A percentile compares a stretch with the other conserved stretches of the same genome.
Conservation (phyloP, 1,139 yeast species). For the Saccharomyces hybrid region DNA sequence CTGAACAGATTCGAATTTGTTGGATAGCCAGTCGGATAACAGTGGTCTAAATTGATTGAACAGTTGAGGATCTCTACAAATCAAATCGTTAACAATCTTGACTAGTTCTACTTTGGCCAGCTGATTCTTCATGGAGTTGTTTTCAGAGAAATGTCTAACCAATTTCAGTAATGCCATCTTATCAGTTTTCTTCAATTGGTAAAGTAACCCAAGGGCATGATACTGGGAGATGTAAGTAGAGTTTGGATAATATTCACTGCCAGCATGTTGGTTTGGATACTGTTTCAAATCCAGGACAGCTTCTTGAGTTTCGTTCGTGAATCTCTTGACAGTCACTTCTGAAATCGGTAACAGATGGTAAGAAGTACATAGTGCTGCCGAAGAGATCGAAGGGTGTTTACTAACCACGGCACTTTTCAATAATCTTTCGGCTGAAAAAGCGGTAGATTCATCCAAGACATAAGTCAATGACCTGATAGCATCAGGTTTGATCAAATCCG, state of each 20-base stretch:
- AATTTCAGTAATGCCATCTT: constrained; percentile 89
- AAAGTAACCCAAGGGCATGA: constrained; percentile 88
- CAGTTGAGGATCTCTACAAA: constrained; percentile 33
- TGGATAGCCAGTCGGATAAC: constrained; percentile 63
- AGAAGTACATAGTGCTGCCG: constrained; percentile 88
- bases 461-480: constrained; percentile 89
- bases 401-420: constrained; percentile 92
- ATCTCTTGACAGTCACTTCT: constrained; percentile 84
- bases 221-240: constrained; percentile 84
- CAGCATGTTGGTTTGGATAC: constrained; percentile 43
- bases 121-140: constrained; percentile 58
- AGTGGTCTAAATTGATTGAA: constrained; percentile 47
- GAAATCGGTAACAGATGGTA: constrained; percentile 86
- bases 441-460: constrained; percentile 86
- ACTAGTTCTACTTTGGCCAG: constrained; percentile 80
- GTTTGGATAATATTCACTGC: constrained; percentile 40
- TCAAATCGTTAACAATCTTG: constrained; percentile 67
- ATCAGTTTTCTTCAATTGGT: constrained; percentile 83
- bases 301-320: constrained; percentile 90
- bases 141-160: constrained; percentile 66
- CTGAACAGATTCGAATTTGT: constrained; percentile 84
- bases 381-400: constrained; percentile 76
- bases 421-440: constrained; percentile 87
- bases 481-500: constrained; percentile 79
- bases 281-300: constrained; percentile 61